Percentiles rank a stretch among this genome's conserved stretches.
Evolutionary conservation across 345 rosid species (phyloP).

Genomic region (Aquilaria malaccensis): DNA sequence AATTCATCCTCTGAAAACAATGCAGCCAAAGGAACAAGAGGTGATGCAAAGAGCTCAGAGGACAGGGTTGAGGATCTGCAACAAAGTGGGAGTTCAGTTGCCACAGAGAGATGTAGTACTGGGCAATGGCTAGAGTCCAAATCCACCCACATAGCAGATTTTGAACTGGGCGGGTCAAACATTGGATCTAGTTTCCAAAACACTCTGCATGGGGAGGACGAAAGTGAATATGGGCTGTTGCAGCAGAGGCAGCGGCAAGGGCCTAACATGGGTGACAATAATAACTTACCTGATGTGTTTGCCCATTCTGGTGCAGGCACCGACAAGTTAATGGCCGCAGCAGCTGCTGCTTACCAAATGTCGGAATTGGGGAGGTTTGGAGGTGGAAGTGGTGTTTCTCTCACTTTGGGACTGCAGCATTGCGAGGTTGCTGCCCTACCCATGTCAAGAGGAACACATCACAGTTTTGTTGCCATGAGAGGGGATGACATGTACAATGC

Average conservation of each 20-base stretch:
- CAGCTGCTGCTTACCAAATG: conserved; percentile 56
- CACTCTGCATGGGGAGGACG: conserved; percentile 21
- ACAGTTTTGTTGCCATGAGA: conserved; percentile 44
- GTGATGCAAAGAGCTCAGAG: conserved; percentile 25
- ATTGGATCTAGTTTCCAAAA: conserved; percentile 25
- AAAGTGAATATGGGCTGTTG: conserved; percentile 29
- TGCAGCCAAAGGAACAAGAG: conserved; percentile 32
- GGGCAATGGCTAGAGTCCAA: conserved; percentile 42
- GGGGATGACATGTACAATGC: conserved; percentile 36
- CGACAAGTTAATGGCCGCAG: conserved; percentile 42
- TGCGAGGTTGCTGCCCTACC: conserved; percentile 50
- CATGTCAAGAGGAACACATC: conserved; percentile 40
- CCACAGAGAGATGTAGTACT: conserved; percentile 30
- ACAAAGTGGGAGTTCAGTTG: conserved; percentile 42
- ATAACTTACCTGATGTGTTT: conserved; percentile 35
- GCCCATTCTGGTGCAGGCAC: conserved; percentile 26
- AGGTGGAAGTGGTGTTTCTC: conserved; percentile 65
- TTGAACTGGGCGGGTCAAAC: conserved; percentile 30
- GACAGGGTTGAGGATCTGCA: conserved; percentile 45
- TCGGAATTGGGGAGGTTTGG: conserved; percentile 55
- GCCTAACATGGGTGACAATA: conserved; percentile 24
- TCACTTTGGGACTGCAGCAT: conserved; percentile 77
- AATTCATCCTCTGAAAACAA: conserved; percentile 61
- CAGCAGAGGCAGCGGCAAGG: conserved; percentile 34
- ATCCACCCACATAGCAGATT: conserved; percentile 18